Evolutionary conservation across 2,329 filamentous ascomycete genomes (phyloP), one percentile per base, ranked within the genome.

Genomic region (Tolypocladium sp.): DNA sequence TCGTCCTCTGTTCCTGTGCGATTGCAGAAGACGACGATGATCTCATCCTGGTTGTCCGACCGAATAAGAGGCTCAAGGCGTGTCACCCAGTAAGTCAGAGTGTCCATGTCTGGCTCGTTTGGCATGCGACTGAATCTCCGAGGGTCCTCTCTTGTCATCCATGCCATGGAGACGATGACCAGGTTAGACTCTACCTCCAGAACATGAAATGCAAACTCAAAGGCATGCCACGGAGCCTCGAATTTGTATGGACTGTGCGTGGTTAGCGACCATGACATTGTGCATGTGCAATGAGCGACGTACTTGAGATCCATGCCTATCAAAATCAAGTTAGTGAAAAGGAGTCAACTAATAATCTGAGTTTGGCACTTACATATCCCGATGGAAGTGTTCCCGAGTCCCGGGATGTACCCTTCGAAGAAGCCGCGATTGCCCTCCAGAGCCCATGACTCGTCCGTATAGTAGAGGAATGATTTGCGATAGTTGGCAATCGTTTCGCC

Each of bases 161-260:
- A 93, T 0, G 90, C 89, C 90, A 92, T 92, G 4, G 82, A 84
- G 0, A 93, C 64, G 40, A 92, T 82, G 2, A 90, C 84, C 0
- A 92, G 62, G 17, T 85, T 83, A 0, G 87, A 81, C 0, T 78
- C 67, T 0, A 74, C 73, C 1, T 83, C 73, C 0, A 91, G 69
- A 7, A 87, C 75, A 51, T 89, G 84, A 30, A 75, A 80, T 0
- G 79, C 80, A 17, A 78, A 78, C 57, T 80, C 75, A 33, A 73
- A 77, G 0, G 63, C 65, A 7, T 71, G 38, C 75, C 75, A 77
- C 0, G 75, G 73, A 0, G 73, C 71, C 20, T 76, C 64, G 12
- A 73, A 77, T 20, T 70, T 74, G 58, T 76, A 75, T 0, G 74
- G 70, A 20, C 71, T 74, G 17, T 20, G 25, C 7, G 5, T 33